Percentiles rank a stretch among this genome's conserved stretches.
Conservation (phyloP, 495 filamentous ascomycete species). For the Xylaria venustula region DNA sequence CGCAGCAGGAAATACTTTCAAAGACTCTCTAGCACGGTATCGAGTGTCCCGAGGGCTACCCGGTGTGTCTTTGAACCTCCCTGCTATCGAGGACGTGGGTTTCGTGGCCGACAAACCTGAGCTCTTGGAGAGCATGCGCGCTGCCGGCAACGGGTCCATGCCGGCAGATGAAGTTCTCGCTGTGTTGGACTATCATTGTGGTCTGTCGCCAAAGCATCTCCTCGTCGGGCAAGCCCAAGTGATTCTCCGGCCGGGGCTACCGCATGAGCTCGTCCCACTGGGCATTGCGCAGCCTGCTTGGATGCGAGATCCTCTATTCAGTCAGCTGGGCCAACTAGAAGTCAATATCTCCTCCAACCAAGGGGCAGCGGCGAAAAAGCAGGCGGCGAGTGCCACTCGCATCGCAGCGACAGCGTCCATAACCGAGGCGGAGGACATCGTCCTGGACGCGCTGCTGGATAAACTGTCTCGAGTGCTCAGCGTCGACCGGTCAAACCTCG, state of each 20-base stretch:
- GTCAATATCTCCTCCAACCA: neutral
- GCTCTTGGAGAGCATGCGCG: constrained; percentile 9
- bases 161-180: constrained; percentile 5
- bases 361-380: neutral
- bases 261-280: constrained; percentile 2
- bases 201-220: neutral
- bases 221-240: constrained; percentile 2
- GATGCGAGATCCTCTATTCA: constrained; percentile 12
- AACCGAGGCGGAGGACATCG: neutral
- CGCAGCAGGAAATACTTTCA: constrained; percentile 52
- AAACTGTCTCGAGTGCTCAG: constrained; percentile 12
- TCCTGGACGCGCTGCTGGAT: constrained; percentile 8
- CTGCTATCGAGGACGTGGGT: constrained; percentile 32
- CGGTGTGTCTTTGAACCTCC: constrained; percentile 40
- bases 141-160: constrained; percentile 15
- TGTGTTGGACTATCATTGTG: constrained; percentile 10
- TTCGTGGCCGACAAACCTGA: constrained; percentile 14
- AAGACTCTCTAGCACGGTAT: constrained; percentile 36
- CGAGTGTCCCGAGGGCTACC: constrained; percentile 27
- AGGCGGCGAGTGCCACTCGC: neutral
- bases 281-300: constrained; percentile 1
- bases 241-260: constrained; percentile 7
- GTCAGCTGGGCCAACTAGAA: constrained; percentile 4
- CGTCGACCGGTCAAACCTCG: neutral
- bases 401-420: neutral